These are phyloP conservation scores for Starmerella sirachaensis DNA, from an alignment of 805 yeast genomes.

Conservation along the genomic window DNA sequence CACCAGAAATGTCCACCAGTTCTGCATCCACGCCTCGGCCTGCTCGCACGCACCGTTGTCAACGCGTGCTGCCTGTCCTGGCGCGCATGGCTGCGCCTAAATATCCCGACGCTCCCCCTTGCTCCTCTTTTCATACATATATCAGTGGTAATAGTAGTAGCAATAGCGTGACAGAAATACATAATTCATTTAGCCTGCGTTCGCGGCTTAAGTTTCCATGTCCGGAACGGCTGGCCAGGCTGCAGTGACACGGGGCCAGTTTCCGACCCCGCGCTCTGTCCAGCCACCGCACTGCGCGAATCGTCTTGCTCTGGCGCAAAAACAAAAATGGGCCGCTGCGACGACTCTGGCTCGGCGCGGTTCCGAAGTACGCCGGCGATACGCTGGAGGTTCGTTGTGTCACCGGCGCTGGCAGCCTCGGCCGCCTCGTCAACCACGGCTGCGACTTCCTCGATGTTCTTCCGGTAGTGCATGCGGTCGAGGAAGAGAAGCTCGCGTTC, in stretches of 20 bases:
- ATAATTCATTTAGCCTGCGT: neutral
- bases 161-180: neutral
- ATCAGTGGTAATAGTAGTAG: too few species aligned
- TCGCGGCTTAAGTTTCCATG: constrained; percentile 20
- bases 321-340: constrained; percentile 15
- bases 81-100: too few species aligned
- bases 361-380: constrained; percentile 16
- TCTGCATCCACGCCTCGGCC: too few species aligned
- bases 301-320: constrained; percentile 16
- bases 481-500: constrained; percentile 38
- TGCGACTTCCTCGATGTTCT: constrained; percentile 45
- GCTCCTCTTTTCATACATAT: too few species aligned
- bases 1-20: too few species aligned
- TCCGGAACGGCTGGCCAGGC: constrained; percentile 8
- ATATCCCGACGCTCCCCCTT: too few species aligned
- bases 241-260: constrained; percentile 37
- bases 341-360: constrained; percentile 16
- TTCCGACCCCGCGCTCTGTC: constrained; percentile 38
- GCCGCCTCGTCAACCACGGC: constrained; percentile 40
- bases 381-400: constrained; percentile 20
- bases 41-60: too few species aligned
- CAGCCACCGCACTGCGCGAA: constrained; percentile 19
- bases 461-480: constrained; percentile 59
- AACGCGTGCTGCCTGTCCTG: too few species aligned
- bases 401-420: constrained; percentile 23